Evolutionary conservation across 352 stramenopile genomes (phyloP).

Genomic region (Peronospora farinosa): DNA sequence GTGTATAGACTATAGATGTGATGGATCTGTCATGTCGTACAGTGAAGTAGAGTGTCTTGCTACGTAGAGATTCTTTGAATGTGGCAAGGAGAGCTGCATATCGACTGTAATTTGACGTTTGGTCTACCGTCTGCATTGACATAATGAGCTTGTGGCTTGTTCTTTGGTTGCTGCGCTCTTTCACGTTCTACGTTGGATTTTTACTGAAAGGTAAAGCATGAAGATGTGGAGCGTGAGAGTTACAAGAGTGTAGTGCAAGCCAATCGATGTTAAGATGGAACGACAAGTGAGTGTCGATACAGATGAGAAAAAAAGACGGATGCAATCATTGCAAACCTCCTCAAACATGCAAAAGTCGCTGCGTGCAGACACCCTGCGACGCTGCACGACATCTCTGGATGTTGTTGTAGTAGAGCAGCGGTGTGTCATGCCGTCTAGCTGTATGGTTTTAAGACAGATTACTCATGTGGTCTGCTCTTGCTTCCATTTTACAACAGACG

Average conservation of each 20-base stretch:
- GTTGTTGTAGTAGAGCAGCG: conserved; percentile 25
- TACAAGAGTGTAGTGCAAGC: background rate
- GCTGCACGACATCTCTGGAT: conserved; percentile 21
- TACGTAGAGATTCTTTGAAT: conserved; percentile 22
- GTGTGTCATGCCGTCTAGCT: conserved; percentile 79
- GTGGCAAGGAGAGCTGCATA: conserved; percentile 19
- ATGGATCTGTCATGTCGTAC: conserved; percentile 4
- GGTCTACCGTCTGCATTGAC: conserved; percentile 4
- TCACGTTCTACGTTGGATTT: conserved; percentile 17
- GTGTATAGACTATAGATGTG: background rate
- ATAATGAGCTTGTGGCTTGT: conserved; percentile 6
- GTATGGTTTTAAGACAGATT: conserved; percentile 26
- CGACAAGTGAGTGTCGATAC: conserved; percentile 5
- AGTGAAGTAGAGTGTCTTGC: conserved; percentile 23
- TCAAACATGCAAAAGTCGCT: conserved; percentile 90
- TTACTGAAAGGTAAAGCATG: conserved; percentile 12
- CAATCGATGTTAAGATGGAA: conserved; percentile 1
- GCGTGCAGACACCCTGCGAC: conserved; percentile 77
- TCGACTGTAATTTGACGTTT: conserved; percentile 18
- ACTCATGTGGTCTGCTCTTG: conserved; percentile 30
- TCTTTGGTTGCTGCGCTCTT: conserved; percentile 9
- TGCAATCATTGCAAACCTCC: conserved; percentile 23
- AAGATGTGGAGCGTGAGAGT: conserved; percentile 11
- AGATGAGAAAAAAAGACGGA: conserved; percentile 6
- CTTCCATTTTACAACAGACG: conserved; percentile 57